phyloP scores from a whole-genome alignment of 192 early-diverging fungal species.

The Rhizophagus clarus region DNA sequence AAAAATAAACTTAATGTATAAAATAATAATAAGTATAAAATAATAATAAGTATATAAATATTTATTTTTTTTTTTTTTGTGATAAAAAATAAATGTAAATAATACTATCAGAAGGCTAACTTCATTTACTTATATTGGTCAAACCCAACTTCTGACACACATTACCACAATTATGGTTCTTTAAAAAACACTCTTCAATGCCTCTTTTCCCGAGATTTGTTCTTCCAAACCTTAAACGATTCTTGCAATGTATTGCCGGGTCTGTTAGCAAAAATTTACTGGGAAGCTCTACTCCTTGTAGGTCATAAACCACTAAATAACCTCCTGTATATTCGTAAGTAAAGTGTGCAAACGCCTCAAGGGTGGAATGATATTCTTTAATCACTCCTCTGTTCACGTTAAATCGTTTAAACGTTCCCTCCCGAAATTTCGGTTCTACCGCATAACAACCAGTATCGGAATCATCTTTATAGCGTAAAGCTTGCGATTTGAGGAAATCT shows the following conservation, averaged over 20 bases:
- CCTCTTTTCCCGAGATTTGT: conserved; percentile 23
- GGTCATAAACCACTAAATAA: conserved; percentile 25
- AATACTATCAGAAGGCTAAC: no score
- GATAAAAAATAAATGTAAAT: no score
- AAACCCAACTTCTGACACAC: conserved; percentile 21
- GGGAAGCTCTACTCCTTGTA: conserved; percentile 12
- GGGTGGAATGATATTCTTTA: conserved; percentile 1
- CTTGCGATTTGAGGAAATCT: neutral
- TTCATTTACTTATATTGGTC: no score
- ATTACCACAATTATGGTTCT: conserved; percentile 9
- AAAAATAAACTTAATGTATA: no score
- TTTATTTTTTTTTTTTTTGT: no score
- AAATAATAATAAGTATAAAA: no score
- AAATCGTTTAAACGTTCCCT: conserved; percentile 1
- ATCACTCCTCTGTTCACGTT: conserved; percentile 22
- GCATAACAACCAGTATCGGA: neutral
- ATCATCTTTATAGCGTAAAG: neutral
- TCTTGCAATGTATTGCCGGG: conserved; percentile 23
- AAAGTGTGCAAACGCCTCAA: conserved; percentile 24
- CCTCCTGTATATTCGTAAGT: conserved; percentile 13
- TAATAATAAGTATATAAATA: no score
- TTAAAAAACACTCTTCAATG: conserved; percentile 17
- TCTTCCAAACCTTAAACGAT: conserved; percentile 11
- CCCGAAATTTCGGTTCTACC: neutral
- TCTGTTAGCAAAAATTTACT: conserved; percentile 24